Base-by-base conservation (phyloP, 768 basidiomycete species). In the Hygrophorus pudorinus region DNA sequence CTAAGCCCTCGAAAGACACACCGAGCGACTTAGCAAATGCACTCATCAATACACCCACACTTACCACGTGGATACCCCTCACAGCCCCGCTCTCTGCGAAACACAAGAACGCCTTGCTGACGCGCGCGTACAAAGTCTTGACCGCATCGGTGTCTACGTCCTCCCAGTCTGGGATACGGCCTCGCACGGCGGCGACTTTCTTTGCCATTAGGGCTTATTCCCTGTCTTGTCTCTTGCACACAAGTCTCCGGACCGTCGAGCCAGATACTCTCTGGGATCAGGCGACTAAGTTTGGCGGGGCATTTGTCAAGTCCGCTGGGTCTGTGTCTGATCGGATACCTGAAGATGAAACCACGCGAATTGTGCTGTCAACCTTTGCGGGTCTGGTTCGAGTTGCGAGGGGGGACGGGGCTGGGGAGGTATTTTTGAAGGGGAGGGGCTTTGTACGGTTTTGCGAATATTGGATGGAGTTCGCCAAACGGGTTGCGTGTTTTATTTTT, bases 211-310 rank as follows among this genome's bases (percentile, higher is more conserved):
- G 58, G 59, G 71, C 56, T 60, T 81, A 64, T 59, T 74, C 56
- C 54, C 61, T 68, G 48, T 73, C 52, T 45, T 80, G 60, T 57
- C 58, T 68, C 48, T 63, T 62, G 8, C 63, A 65, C 43, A 73
- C 78, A 4, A 67, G 70, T 8, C 55, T 67, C 18, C 65, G 74
- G 24, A 65, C 72, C 30, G 52, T 73, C 20, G 68, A 74, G 38
- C 60, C 78, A 2, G 63, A 64, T 38, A 71, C 69, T 0, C 81
- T 87, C 56, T 86, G 85, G 85, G 78, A 81, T 38, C 86, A 88
- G 53, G 67, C 57, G 20, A 65, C 66, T 45, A 78, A 73, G 50
- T 75, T 67, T 54, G 65, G 67, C 16, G 65, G 56, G 11, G 57
- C 67, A n/a, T 73, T 71, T 42, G 61, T 70, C 28, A 72, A 68